phyloP scores from a whole-genome alignment of 352 stramenopile genomes.

The Thalassiosira gravida region DNA sequence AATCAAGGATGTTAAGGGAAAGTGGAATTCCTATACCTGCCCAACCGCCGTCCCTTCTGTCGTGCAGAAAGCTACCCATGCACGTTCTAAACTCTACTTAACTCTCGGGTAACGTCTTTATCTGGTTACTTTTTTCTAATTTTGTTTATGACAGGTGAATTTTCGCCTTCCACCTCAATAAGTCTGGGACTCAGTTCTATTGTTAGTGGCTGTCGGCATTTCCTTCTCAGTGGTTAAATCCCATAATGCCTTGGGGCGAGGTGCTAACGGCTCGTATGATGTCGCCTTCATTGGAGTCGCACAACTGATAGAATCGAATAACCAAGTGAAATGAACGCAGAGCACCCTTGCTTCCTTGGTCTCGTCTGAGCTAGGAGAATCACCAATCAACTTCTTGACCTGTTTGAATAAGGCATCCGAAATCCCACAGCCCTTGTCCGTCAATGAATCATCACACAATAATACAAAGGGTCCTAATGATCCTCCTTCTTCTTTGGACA shows the following conservation, averaged over 20 bases:
- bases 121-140: no score
- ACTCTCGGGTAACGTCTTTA: no score
- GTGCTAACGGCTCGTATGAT: constrained; percentile 57
- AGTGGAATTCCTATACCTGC: no score
- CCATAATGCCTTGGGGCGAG: constrained; percentile 45
- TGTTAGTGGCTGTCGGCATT: background rate
- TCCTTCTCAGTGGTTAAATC: constrained; percentile 11
- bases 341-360: constrained; percentile 24
- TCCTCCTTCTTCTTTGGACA: constrained; percentile 9
- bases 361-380: constrained; percentile 3
- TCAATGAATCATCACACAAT: constrained; percentile 53
- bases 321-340: constrained; percentile 70
- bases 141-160: no score
- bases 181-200: constrained; percentile 26
- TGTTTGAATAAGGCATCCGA: constrained; percentile 35
- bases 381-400: constrained; percentile 16
- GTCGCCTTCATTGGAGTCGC: constrained; percentile 40
- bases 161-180: constrained; percentile 9
- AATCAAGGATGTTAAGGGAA: no score
- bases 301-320: constrained; percentile 79
- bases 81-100: no score
- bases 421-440: constrained; percentile 42
- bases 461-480: constrained; percentile 40
- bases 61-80: no score
- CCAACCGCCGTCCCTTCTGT: no score